These are phyloP conservation scores for Diaporthe vaccinii DNA, from an alignment of 2,329 filamentous ascomycete genomes.

Conservation along the genomic window DNA sequence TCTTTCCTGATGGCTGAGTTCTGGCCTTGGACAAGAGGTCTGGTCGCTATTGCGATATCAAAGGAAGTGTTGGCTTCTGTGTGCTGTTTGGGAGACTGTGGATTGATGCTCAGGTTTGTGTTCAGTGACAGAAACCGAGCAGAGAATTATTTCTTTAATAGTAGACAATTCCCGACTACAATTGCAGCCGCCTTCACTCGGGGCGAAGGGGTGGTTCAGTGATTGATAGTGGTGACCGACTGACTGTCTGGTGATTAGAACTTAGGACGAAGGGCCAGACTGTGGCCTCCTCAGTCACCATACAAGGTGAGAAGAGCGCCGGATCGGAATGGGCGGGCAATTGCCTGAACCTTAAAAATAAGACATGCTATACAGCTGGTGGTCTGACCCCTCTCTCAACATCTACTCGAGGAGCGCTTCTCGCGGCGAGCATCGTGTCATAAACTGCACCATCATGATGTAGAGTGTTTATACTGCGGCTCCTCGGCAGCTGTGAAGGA, in stretches of 20 bases:
- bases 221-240: neutral
- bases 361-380: neutral
- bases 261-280: neutral
- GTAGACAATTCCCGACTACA: neutral
- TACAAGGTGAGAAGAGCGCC: neutral
- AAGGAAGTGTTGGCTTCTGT: neutral
- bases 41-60: neutral
- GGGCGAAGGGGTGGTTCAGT: neutral
- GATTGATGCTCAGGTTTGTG: neutral
- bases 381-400: neutral
- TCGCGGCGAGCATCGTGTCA: neutral
- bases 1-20: slow-evolving; percentile 5
- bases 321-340: neutral
- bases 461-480: neutral
- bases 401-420: neutral
- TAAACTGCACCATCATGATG: neutral
- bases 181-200: neutral
- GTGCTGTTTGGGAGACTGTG: neutral
- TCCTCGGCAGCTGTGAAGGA: neutral
- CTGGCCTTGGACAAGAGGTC: neutral
- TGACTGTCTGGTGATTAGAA: neutral
- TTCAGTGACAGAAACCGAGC: neutral
- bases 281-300: neutral
- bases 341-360: neutral
- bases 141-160: neutral